phyloP scores from a whole-genome alignment of 1,139 yeast genomes.

The Kodamaea arcana region DNA sequence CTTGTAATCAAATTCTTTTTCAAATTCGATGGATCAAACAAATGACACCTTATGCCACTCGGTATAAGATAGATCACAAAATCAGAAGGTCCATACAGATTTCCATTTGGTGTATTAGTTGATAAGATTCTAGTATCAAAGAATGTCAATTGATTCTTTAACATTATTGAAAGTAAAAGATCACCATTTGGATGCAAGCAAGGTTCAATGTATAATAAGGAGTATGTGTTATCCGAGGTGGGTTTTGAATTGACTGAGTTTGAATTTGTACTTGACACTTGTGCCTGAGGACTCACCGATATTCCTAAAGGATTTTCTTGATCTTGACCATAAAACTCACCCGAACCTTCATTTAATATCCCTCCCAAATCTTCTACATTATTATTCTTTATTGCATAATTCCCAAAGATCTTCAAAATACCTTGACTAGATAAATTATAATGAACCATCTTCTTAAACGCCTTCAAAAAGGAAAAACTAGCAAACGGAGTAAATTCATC shows the following conservation, averaged over 20 bases:
- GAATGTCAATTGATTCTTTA: slow-evolving; percentile 26
- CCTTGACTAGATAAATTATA: slow-evolving; percentile 40
- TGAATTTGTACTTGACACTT: too few species aligned
- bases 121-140: slow-evolving; percentile 24
- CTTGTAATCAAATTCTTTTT: slow-evolving; percentile 42
- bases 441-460: slow-evolving; percentile 54
- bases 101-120: slow-evolving; percentile 7
- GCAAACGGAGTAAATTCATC: slow-evolving; percentile 40
- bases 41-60: slow-evolving; percentile 67
- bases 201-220: slow-evolving; percentile 51
- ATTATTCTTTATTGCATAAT: slow-evolving; percentile 34
- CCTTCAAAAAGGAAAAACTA: slow-evolving; percentile 54
- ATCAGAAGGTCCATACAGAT: slow-evolving; percentile 6
- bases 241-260: too few species aligned
- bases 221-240: slow-evolving; percentile 16
- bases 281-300: too few species aligned
- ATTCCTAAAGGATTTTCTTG: slow-evolving; percentile 11
- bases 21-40: slow-evolving; percentile 43
- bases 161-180: slow-evolving; percentile 30
- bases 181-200: slow-evolving; percentile 52
- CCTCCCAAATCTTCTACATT: too few species aligned
- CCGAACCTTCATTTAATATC: too few species aligned
- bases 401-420: slow-evolving; percentile 50
- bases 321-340: too few species aligned
- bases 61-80: slow-evolving; percentile 67